Base-by-base conservation (phyloP, 2,329 filamentous ascomycete genomes). In the Fusarium bulbicola region DNA sequence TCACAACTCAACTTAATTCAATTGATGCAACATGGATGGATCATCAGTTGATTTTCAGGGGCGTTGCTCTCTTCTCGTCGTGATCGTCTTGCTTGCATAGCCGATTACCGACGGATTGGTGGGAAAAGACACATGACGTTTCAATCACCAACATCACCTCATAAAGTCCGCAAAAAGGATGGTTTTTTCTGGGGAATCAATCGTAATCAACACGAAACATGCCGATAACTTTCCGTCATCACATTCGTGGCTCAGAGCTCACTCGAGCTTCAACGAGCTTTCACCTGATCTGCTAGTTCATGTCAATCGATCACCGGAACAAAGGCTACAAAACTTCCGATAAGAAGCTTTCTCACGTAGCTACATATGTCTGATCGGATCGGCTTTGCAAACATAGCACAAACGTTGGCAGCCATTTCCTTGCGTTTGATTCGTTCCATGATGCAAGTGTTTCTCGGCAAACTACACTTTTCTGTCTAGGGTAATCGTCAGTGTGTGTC, bases 71-170 rank as follows among this genome's bases (percentile, higher is more conserved):
- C 36, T 46, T 43, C 53, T 62, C 46, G 21, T 67, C 40, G 57
- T 63, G 68, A 72, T 73, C 70, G 63, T 46, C 61, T 42, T 66
- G 66, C 62, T 58, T 73, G 70, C 70, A 73, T 73, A 67, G 40
- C 70, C 70, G 61, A 68, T 73, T 56, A 39, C 66, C 68, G 70
- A 71, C 50, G 49, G 53, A 50, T 70, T 66, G 68, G 54, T 56
- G 54, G 66, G 50, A 58, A 57, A 70, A 67, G 54, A 34, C 53
- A 42, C 70, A 73, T 73, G 69, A 72, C 61, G 70, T 62, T 73
- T 45, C 50, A 47, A 39, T n/a, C 24, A 24, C 37, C 18, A 72
- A 59, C 49, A 73, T 73, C 70, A 74, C 70, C 62, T 74, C 66
- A 71, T 59, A 32, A 37, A 72, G 24, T 18, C 36, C n/a, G 21